Conservation (phyloP, 108 stramenopile genomes). For the Cyclotella kingstonii region DNA sequence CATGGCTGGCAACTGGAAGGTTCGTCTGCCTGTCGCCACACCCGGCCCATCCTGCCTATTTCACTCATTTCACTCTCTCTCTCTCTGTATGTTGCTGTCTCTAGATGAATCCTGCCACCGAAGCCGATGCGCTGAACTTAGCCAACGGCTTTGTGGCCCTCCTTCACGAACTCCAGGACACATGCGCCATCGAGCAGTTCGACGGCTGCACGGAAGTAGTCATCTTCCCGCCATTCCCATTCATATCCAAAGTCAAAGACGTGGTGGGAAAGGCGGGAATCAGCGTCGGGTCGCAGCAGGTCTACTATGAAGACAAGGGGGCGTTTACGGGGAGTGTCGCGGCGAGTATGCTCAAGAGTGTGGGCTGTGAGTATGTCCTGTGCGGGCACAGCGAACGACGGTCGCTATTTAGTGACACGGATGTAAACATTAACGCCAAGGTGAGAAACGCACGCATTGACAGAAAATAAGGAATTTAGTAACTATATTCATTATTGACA, state of each 20-base stretch:
- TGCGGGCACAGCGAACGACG: constrained; percentile 76
- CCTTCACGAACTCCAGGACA: constrained; percentile 38
- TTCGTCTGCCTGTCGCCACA: constrained; percentile 6
- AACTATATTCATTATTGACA: background rate
- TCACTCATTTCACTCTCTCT: background rate
- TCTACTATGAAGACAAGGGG: constrained; percentile 59
- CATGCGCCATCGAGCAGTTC: constrained; percentile 37
- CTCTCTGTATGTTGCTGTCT: too few relatives aligned
- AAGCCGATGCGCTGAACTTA: constrained; percentile 58
- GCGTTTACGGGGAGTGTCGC: constrained; percentile 84
- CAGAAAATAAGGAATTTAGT: too few relatives aligned
- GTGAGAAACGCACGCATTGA: too few relatives aligned
- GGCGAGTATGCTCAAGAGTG: constrained; percentile 65
- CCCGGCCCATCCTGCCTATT: background rate
- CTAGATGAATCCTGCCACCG: constrained; percentile 69
- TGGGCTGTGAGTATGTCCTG: constrained; percentile 66
- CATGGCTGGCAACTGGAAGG: constrained; percentile 83
- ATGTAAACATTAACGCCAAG: constrained; percentile 57
- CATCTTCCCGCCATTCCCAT: constrained; percentile 80
- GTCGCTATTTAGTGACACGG: constrained; percentile 55
- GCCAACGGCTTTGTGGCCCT: constrained; percentile 49
- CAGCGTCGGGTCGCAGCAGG: constrained; percentile 76
- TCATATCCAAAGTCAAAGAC: constrained; percentile 54
- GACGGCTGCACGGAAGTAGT: constrained; percentile 60
- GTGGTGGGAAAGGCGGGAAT: constrained; percentile 61